These are phyloP conservation scores for Flaveria linearis DNA, from an alignment of 129 eudicot genomes.

Conservation along the genomic window DNA sequence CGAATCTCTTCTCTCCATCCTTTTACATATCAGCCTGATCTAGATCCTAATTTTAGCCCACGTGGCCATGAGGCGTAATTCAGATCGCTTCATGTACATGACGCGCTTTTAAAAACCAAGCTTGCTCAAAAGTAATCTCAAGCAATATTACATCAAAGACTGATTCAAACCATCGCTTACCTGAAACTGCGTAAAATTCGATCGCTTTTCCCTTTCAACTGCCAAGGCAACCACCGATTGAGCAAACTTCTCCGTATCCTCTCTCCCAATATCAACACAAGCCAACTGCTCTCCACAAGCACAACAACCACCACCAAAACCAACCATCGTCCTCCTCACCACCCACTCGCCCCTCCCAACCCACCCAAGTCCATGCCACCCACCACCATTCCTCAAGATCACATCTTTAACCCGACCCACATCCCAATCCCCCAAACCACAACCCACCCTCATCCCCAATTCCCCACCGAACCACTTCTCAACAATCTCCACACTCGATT, in stretches of 20 bases:
- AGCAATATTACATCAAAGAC: constrained; percentile 3
- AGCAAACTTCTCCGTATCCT: constrained; percentile 76
- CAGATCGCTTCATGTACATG: not conserved
- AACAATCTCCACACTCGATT: constrained; percentile 45
- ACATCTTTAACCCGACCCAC: constrained; percentile 53
- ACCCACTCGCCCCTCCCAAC: constrained; percentile 72
- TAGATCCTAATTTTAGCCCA: not conserved
- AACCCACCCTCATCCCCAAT: constrained; percentile 42
- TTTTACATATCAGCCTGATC: not conserved
- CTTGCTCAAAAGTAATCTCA: not conserved
- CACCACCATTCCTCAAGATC: constrained; percentile 71
- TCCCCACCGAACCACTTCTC: constrained; percentile 68
- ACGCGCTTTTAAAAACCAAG: not conserved
- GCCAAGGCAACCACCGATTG: constrained; percentile 72
- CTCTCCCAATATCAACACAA: constrained; percentile 78
- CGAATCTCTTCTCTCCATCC: not conserved
- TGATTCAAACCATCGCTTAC: constrained; percentile 35
- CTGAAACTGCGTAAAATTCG: constrained; percentile 80
- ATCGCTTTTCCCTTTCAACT: constrained; percentile 59
- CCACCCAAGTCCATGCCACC: constrained; percentile 99
- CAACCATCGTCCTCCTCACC: constrained; percentile 44
- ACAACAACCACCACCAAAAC: constrained; percentile 50
- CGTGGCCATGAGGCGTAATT: not conserved
- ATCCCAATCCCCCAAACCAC: constrained; percentile 40
- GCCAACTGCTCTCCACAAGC: constrained; percentile 63